Evolutionary conservation across 2,329 filamentous ascomycete genomes (phyloP).

Genomic region (Xylaria sp.): DNA sequence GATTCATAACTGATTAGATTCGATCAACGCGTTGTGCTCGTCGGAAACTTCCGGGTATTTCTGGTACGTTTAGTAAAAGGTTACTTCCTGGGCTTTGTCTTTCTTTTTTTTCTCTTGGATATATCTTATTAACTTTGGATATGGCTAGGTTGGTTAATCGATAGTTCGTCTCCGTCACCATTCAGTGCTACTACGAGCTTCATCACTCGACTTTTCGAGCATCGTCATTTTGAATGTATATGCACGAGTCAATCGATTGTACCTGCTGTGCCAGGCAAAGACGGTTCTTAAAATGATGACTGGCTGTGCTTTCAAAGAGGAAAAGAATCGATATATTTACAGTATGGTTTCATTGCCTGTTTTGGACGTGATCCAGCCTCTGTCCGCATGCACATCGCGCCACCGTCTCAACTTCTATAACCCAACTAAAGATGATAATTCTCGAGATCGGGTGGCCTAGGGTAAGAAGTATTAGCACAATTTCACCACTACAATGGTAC

Average conservation of each 20-base stretch:
- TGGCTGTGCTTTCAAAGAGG: not conserved
- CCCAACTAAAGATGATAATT: not conserved
- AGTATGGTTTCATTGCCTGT: not conserved
- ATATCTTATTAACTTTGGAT: not conserved
- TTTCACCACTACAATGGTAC: not conserved
- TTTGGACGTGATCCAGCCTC: not conserved
- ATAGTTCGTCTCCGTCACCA: not conserved
- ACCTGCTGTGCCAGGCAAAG: not conserved
- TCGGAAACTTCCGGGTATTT: not conserved
- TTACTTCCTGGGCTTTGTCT: not conserved
- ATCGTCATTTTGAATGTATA: not conserved
- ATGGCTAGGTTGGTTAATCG: not conserved
- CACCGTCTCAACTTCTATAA: not conserved
- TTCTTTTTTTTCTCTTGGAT: not conserved
- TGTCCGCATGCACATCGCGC: not conserved
- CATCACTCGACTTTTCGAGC: not conserved
- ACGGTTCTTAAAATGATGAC: not conserved
- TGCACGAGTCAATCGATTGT: not conserved
- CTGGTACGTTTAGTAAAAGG: slow-evolving; percentile 4
- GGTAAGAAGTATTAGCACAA: not conserved
- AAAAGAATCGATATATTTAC: not conserved
- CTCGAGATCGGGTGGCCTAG: not conserved
- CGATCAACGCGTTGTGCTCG: too few species aligned
- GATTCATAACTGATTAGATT: not conserved
- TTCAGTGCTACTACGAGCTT: not conserved